Base-by-base conservation (phyloP, 2,329 filamentous ascomycete genomes). In the Didymella arachidicola region DNA sequence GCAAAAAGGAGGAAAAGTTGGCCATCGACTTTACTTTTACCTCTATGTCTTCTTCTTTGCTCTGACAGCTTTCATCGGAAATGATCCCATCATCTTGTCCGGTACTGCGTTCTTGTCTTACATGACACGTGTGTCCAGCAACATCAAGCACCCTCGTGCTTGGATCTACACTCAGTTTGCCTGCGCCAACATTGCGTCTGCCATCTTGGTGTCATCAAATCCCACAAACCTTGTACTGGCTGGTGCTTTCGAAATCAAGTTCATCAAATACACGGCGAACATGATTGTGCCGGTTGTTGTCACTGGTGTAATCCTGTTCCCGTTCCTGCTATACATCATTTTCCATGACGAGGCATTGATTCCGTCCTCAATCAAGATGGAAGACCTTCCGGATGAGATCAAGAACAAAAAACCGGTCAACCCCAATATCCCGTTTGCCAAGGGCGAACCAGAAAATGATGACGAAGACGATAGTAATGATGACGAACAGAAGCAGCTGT, bases 101-200 rank as follows among this genome's bases (percentile, higher is more conserved):
- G 89, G 89, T 1, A 92, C 89, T 0, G 85, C 89, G 0, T 92
- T 92, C 55, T 81, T 92, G 12, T 87, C 89, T 2, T 92, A 92
- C 74, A 90, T 92, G 88, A 92, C 89, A 0, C 81, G 88, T 7
- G 88, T 91, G 0, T 91, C 89, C 0, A 87, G 84, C 74, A 92
- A 92, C 63, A 92, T 92, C 57, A 77, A 83, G 11, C 85, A 90
- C 56, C 89, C 89, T 0, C 80, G 86, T 67, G 89, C 89, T 0
- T 92, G 89, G 89, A 91, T 92, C 22, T 84, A 87, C 65, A 85
- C 84, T 2, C 89, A 92, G 58, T 92, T 92, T 57, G 84, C 89
- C 16, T 75, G 91, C 1, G 89, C 89, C 50, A 92, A 92, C 61
- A 89, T 92, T 46, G 87, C 86, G 2, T 92, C 89, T 0, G 89